phyloP scores from a whole-genome alignment of 495 filamentous ascomycete genomes.

The Saxispiralis lemnorum region DNA sequence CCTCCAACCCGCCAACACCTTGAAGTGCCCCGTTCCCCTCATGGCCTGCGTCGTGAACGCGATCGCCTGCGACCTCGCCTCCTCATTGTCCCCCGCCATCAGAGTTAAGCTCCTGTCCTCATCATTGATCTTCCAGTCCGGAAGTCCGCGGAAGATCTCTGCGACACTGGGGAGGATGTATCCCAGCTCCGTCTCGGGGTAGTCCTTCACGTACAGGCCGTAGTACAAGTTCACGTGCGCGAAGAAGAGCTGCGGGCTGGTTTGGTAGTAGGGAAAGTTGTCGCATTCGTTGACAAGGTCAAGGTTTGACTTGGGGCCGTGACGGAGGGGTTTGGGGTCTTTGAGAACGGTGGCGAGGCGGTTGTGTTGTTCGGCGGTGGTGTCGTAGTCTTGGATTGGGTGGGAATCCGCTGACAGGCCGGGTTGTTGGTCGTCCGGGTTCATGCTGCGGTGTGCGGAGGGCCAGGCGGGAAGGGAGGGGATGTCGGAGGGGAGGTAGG shows the following conservation, averaged over 20 bases:
- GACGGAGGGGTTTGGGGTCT: slow-evolving; percentile 5
- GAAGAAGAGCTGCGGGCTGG: slow-evolving; percentile 19
- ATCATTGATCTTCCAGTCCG: slow-evolving; percentile 22
- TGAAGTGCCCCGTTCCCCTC: slow-evolving; percentile 45
- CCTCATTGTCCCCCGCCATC: slow-evolving; percentile 13
- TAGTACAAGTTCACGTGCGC: slow-evolving; percentile 23
- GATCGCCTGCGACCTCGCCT: slow-evolving; percentile 39
- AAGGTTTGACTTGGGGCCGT: slow-evolving; percentile 18
- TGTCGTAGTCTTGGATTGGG: background rate
- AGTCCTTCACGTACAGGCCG: slow-evolving; percentile 18
- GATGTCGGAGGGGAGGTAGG: slow-evolving; percentile 11
- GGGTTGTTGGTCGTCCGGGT: slow-evolving; percentile 6
- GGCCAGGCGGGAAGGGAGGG: slow-evolving; percentile 7
- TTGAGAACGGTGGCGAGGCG: too few species aligned
- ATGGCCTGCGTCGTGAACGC: slow-evolving; percentile 43
- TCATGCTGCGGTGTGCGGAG: slow-evolving; percentile 4
- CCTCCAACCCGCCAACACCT: slow-evolving; percentile 66
- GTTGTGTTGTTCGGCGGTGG: background rate
- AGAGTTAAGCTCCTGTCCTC: slow-evolving; percentile 22
- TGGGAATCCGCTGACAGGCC: background rate
- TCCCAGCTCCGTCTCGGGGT: slow-evolving; percentile 26
- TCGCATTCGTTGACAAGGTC: slow-evolving; percentile 27
- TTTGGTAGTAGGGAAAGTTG: slow-evolving; percentile 25
- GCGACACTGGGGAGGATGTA: slow-evolving; percentile 33
- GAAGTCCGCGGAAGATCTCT: slow-evolving; percentile 20